phyloP scores from a whole-genome alignment of 768 basidiomycete species.

The Hypholoma sublateritium region DNA sequence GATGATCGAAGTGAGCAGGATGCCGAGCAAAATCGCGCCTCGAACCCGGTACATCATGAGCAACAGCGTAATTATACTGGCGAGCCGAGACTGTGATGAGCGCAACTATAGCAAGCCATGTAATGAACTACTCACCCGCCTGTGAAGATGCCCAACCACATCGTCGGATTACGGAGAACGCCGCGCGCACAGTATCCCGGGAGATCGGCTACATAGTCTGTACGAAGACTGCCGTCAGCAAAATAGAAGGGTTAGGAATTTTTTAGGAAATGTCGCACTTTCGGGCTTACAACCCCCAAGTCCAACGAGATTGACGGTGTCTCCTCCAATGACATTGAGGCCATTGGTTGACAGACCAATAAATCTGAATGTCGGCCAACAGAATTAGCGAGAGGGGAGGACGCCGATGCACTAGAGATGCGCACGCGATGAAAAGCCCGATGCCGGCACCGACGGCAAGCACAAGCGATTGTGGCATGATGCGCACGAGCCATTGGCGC shows the following conservation, averaged over 20 bases:
- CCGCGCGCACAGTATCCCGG: constrained; percentile 60
- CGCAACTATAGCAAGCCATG: background rate
- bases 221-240: background rate
- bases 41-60: constrained; percentile 85
- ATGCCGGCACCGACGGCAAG: constrained; percentile 86
- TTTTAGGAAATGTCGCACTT: constrained; percentile 25
- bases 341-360: constrained; percentile 72
- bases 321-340: constrained; percentile 74
- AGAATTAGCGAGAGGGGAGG: constrained; percentile 5
- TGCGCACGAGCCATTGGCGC: constrained; percentile 86
- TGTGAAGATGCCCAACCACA: constrained; percentile 87
- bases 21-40: constrained; percentile 81
- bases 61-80: constrained; percentile 70
- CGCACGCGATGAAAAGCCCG: constrained; percentile 83
- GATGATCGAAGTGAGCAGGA: constrained; percentile 80
- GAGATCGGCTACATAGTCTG: constrained; percentile 46
- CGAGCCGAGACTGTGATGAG: background rate
- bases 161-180: constrained; percentile 71
- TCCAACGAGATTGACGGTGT: constrained; percentile 66
- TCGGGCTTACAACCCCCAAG: constrained; percentile 72
- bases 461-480: constrained; percentile 86
- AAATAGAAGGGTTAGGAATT: background rate
- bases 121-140: constrained; percentile 57
- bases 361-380: constrained; percentile 43
- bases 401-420: constrained; percentile 16